phyloP scores from a whole-genome alignment of 2,329 filamentous ascomycete species.

The Hypoxylon sp. region DNA sequence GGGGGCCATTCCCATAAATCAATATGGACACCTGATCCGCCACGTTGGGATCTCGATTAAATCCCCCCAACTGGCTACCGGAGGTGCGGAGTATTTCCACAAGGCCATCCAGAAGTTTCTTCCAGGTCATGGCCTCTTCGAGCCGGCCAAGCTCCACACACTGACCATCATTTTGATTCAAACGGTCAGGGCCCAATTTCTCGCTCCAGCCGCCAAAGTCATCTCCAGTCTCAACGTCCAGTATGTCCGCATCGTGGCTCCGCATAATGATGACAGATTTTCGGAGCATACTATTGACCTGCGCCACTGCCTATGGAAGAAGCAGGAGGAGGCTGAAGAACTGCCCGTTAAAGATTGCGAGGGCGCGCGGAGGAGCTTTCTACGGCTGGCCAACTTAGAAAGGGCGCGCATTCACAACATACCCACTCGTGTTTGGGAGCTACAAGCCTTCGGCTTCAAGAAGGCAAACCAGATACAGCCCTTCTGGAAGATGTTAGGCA shows the following conservation, averaged over 20 bases:
- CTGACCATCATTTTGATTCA: slow-evolving; percentile 61
- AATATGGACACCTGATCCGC: slow-evolving; percentile 60
- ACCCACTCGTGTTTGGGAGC: background rate
- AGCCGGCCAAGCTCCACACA: slow-evolving; percentile 56
- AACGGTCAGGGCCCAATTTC: slow-evolving; percentile 49
- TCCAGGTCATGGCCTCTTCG: slow-evolving; percentile 41
- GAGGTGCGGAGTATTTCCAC: slow-evolving; percentile 53
- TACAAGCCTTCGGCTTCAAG: background rate
- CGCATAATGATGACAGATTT: slow-evolving; percentile 38
- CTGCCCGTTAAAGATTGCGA: slow-evolving; percentile 35
- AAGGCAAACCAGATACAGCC: background rate
- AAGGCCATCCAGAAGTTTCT: slow-evolving; percentile 58
- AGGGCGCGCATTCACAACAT: background rate
- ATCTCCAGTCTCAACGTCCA: slow-evolving; percentile 56
- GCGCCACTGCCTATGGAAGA: slow-evolving; percentile 36
- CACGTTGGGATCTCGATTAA: slow-evolving; percentile 57
- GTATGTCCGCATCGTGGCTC: slow-evolving; percentile 57
- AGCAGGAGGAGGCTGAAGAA: slow-evolving; percentile 35
- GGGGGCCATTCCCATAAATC: slow-evolving; percentile 53
- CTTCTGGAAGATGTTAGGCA: background rate
- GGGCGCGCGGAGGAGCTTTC: background rate
- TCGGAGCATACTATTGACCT: slow-evolving; percentile 47
- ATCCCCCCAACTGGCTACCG: slow-evolving; percentile 52
- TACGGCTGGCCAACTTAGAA: background rate
- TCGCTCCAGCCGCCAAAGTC: slow-evolving; percentile 54